Conservation (phyloP, 129 eudicot genomes). For the sunflower (Helianthus annuus) region HanXRQr2.0-SUNRISE NC_035446.2:52203379-52203878, state of each 20-base stretch:
- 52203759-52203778: slow-evolving; percentile 82
- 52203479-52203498: too few species aligned
- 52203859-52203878: slow-evolving; percentile 40
- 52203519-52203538: slow-evolving; percentile 34
- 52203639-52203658: slow-evolving; percentile 69
- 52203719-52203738: slow-evolving; percentile 81
- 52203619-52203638: slow-evolving; percentile 80
- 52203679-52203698: slow-evolving; percentile 58
- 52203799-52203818: slow-evolving; percentile 62
- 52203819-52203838: slow-evolving; percentile 55
- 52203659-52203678: slow-evolving; percentile 72
- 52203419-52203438: neutral
- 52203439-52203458: neutral
- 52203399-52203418: slow-evolving; percentile 71
- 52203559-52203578: slow-evolving; percentile 86
- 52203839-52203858: slow-evolving; percentile 54
- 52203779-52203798: slow-evolving; percentile 75
- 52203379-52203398: slow-evolving; percentile 69
- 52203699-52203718: slow-evolving; percentile 60
- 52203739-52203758: slow-evolving; percentile 89
- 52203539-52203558: slow-evolving; percentile 48
- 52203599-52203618: slow-evolving; percentile 78
- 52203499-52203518: neutral
- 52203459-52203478: neutral
- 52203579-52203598: slow-evolving; percentile 65